Base-by-base conservation (phyloP, 2,329 filamentous ascomycete species). In the Claviceps spartinae region DNA sequence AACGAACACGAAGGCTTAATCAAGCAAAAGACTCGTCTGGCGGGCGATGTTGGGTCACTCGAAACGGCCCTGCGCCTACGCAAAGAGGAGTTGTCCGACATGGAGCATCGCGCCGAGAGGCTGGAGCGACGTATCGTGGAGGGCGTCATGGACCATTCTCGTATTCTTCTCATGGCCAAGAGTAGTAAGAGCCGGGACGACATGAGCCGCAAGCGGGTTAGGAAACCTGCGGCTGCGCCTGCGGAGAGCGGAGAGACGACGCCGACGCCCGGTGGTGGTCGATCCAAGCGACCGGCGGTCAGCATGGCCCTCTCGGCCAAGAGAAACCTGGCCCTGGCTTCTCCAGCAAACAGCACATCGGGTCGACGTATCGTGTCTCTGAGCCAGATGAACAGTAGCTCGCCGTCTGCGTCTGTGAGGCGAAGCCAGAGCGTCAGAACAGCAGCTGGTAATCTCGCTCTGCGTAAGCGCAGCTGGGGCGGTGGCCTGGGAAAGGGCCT, bases 101-200 rank as follows among this genome's bases (percentile, higher is more conserved):
- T 98, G 86, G 91, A 97, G 65, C 74, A 78, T 11, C 86, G 91
- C 56, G 93, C 91, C 2, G 89, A 96, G 65, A 80, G 82, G 3
- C 75, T 98, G 24, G 93, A 98, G 70, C 86, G 90, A 50, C 83
- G 93, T 26, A 95, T 98, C 59, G 72, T 98, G 36, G 91, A 97
- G 58, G 90, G 91, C 26, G 88, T 97, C 56, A 94, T 98, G 71
- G 90, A 97, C 60, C 91, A 97, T 65, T 96, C 91, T 20, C 85
- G 91, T 6, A 83, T 91, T 26, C 76, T 96, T n/a, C 78, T 97
- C 53, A 86, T 93, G 72, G 74, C 81, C 58, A 84, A 87, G 70
- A 71, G 78, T 3, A 71, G 66, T 58, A 74, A 72, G 59, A 69
- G 69, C 11, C 68, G 72, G 11, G 78, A 81, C 50, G 69, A 72